A percentile compares a stretch with the other conserved stretches of the same genome.
Evolutionary conservation across 2,329 filamentous ascomycete species (phyloP).

Genomic region (Aspergillus alliaceus): DNA sequence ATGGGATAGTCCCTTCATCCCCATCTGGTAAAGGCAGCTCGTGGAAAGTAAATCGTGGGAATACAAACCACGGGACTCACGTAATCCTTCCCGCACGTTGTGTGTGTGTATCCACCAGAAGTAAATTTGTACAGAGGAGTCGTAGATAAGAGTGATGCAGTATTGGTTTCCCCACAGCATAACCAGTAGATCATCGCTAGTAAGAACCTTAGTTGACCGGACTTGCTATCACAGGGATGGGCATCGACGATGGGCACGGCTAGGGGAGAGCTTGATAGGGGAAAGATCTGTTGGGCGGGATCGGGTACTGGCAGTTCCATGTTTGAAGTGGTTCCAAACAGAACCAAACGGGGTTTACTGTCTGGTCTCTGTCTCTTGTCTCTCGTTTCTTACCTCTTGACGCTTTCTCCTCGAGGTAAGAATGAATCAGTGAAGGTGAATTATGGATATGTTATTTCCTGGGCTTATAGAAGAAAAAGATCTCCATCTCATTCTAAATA

Average conservation of each 20-base stretch:
- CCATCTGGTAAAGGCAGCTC: too few species aligned
- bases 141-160: background rate
- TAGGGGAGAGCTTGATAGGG: background rate
- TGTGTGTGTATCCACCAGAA: background rate
- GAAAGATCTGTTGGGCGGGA: background rate
- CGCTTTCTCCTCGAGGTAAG: background rate
- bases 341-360: background rate
- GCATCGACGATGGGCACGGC: background rate
- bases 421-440: background rate
- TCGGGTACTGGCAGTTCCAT: constrained; percentile 12
- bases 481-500: background rate
- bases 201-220: background rate
- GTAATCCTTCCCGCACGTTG: background rate
- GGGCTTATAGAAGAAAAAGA: too few species aligned
- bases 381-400: background rate
- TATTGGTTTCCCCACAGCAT: constrained; percentile 1
- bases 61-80: background rate
- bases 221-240: background rate
- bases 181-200: constrained; percentile 2
- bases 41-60: background rate
- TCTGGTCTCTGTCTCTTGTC: background rate
- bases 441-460: too few species aligned
- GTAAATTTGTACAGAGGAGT: background rate
- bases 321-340: constrained; percentile 5
- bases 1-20: background rate